Evolutionary conservation across 2,329 filamentous ascomycete species (phyloP).

Genomic region (Penicillium sclerotiorum): DNA sequence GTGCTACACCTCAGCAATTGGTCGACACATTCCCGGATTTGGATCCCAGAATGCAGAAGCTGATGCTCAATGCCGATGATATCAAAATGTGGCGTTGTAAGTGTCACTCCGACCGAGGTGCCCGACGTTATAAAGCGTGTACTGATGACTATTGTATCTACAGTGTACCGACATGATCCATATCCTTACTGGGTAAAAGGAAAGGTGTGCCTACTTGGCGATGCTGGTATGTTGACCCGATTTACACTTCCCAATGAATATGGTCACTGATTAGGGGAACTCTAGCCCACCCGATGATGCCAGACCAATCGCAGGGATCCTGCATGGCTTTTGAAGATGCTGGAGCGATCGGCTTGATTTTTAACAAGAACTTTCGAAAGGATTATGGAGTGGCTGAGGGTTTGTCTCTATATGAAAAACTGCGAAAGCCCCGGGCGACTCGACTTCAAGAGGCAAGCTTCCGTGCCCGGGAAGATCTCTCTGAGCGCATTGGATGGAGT

Average conservation of each 20-base stretch:
- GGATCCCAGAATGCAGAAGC: constrained; percentile 23
- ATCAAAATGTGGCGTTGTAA: constrained; percentile 31
- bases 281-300: constrained; percentile 37
- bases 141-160: not conserved
- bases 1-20: constrained; percentile 23
- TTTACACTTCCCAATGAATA: not conserved
- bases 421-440: constrained; percentile 35
- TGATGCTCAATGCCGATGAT: constrained; percentile 28
- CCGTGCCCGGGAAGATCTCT: constrained; percentile 29
- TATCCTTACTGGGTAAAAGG: constrained; percentile 35
- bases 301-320: constrained; percentile 36
- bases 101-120: too few species aligned
- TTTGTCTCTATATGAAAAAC: constrained; percentile 29
- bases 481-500: constrained; percentile 35
- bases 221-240: constrained; percentile 24
- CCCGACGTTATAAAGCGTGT: too few species aligned
- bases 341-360: constrained; percentile 41
- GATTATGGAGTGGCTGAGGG: constrained; percentile 23
- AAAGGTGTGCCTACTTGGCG: constrained; percentile 31
- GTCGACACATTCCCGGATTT: constrained; percentile 26
- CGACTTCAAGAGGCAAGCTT: constrained; percentile 34
- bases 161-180: constrained; percentile 30
- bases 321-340: constrained; percentile 48
- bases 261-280: not conserved
- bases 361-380: constrained; percentile 27